phyloP scores from a whole-genome alignment of 2,329 filamentous ascomycete genomes.

The Coniochaeta prunicola region DNA sequence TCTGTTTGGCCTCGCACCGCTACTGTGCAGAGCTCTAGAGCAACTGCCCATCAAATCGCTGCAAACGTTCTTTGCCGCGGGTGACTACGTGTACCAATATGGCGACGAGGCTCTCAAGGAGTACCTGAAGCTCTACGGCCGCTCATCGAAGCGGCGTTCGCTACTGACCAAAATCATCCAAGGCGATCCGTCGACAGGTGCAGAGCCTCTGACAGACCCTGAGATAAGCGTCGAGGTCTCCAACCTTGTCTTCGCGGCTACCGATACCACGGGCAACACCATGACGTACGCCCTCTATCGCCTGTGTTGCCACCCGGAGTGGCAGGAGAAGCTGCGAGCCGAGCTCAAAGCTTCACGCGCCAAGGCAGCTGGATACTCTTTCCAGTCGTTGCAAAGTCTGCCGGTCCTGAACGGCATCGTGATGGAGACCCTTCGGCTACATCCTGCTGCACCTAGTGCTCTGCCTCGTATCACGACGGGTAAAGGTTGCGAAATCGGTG shows the following conservation, averaged over 20 bases:
- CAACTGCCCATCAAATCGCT: conserved; percentile 7
- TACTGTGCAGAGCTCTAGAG: conserved; percentile 3
- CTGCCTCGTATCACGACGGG: conserved; percentile 6
- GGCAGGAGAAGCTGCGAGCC: conserved; percentile 9
- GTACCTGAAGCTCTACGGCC: conserved; percentile 7
- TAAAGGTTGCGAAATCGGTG: background rate
- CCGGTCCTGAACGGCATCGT: conserved; percentile 8
- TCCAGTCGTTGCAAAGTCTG: conserved; percentile 4
- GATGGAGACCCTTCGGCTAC: conserved; percentile 8
- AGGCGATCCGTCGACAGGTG: conserved; percentile 3
- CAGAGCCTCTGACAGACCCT: conserved; percentile 7
- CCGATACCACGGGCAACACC: conserved; percentile 11
- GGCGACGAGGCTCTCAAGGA: conserved; percentile 9
- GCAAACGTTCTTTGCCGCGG: conserved; percentile 6
- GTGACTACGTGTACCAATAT: conserved; percentile 10
- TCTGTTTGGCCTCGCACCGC: conserved; percentile 4
- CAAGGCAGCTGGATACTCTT: background rate
- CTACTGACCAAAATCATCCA: conserved; percentile 10
- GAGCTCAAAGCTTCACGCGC: conserved; percentile 4
- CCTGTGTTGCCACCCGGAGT: conserved; percentile 7
- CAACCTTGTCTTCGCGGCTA: conserved; percentile 10
- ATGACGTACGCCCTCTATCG: conserved; percentile 9
- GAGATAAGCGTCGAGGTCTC: conserved; percentile 10
- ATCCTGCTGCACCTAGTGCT: conserved; percentile 6
- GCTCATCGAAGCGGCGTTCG: conserved; percentile 4